Base-by-base conservation (phyloP, 169 alveolate species). In the Cryptosporidium parvum region DNA sequence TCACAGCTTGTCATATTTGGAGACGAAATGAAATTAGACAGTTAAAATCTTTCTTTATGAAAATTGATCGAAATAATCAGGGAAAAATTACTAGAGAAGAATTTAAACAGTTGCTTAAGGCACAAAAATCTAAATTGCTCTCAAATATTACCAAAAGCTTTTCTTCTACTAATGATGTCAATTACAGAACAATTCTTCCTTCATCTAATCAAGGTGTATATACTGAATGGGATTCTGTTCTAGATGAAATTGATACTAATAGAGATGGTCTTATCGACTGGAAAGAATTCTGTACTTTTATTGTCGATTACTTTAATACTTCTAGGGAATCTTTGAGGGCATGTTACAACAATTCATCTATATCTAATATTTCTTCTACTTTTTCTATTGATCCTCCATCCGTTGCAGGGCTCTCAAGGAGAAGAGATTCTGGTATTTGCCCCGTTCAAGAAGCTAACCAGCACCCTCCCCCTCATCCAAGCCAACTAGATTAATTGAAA, bases 1-100 rank as follows among this genome's bases (percentile, higher is more conserved):
- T 73, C 8, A 35, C 86, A 14, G 86, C 86, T n/a, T 73, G 86
- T n/a, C 70, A 73, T n/a, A 73, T 73, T 12, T 73, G 86, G 86
- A 56, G 71, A 39, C 70, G 56, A 73, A 73, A 53, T 31, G 86
- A 73, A 58, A 58, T 73, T 39, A 73, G 71, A n/a, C 86, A 73
- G 39, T 69, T 73, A 18, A 73, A 59, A 39, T 73, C 86, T 5
- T 73, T 73, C 18, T 73, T 73, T 42, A 73, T 73, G 86, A 73
- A 73, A 42, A 73, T 73, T 29, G 86, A 73, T 42, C 21, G 3
- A 58, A 37, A 58, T 29, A 73, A 31, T 14, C 58, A 73, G 5
- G 86, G 86, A 21, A 73, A 56, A 37, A 59, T 73, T 10, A 39
- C 69, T 8, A 73, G 86, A 37, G 56, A 73, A n/a, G 86, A 73